Evolutionary conservation across 371 early-diverging fungal species (phyloP), one percentile per base, ranked within the genome.

Genomic region (Mortierella sp.): DNA sequence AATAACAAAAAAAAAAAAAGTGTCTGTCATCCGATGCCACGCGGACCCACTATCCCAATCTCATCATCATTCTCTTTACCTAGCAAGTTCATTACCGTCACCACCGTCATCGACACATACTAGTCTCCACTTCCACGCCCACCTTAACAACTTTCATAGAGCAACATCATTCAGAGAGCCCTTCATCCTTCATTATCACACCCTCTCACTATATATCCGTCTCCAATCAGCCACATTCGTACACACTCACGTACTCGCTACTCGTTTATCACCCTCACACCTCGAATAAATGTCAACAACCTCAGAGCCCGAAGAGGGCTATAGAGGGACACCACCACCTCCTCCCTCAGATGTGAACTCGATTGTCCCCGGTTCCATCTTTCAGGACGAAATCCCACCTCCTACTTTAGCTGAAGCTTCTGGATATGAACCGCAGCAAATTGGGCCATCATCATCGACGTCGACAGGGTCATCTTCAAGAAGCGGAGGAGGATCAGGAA

Each of bases 311-410:
- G 9, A 49, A 49, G 49, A 52, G 52, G 52, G n/a, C n/a, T 3
- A 52, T 20, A 24, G 22, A 52, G 52, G 52, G 24, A 52, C 20
- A 18, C 12, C 30, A 22, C 26, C 43, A 16, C 32, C 62, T 12
- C 28, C 58, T 61, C 18, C 39, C 49, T 6, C 49, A 49, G 70
- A 76, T 6, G 58, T 73, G 62, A 62, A 57, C 43, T 5, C 62
- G 12, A 70, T 69, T 43, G 59, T 63, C 24, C 73, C 73, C 0
- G 73, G 73, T 20, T 32, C 65, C 22, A 57, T 73, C 66, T 72
- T 73, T 55, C 63, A 62, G 2, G 78, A 68, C 40, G 70, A 73
- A 22, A 28, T 62, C n/a, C 62, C 70, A 11, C 63, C 63, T 16
- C 28, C 73, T 9, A 54, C 73, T 37, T 65, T 65, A 28, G 8